Evolutionary conservation across 768 basidiomycete genomes (phyloP).

Genomic region (Mycena pura): DNA sequence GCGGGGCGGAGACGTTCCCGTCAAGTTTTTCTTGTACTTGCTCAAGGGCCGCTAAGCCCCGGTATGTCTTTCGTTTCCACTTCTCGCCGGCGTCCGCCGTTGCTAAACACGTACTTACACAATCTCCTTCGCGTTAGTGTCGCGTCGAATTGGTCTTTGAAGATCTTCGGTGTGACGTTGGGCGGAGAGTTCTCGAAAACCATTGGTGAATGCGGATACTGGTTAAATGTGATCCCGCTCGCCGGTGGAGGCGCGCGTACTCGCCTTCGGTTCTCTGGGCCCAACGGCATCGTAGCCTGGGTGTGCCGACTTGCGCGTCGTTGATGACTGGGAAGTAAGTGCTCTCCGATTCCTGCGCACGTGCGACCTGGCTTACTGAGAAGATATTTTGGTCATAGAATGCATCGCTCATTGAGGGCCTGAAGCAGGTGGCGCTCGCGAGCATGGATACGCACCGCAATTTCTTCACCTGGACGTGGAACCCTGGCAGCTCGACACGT

Average conservation of each 20-base stretch:
- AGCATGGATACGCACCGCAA: slow-evolving; percentile 93
- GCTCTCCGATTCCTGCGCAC: neutral
- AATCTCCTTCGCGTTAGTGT: slow-evolving; percentile 38
- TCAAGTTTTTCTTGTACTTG: slow-evolving; percentile 38
- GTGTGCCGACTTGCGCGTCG: slow-evolving; percentile 44
- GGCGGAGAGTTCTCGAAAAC: slow-evolving; percentile 88
- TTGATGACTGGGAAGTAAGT: slow-evolving; percentile 55
- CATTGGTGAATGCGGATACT: slow-evolving; percentile 78
- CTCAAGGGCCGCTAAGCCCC: slow-evolving; percentile 50
- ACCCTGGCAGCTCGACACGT: slow-evolving; percentile 85
- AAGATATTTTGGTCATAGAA: slow-evolving; percentile 54
- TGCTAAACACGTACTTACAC: no score
- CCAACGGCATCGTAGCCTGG: slow-evolving; percentile 52
- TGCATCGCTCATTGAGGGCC: slow-evolving; percentile 58
- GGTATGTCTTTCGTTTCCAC: slow-evolving; percentile 45
- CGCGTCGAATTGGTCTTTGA: slow-evolving; percentile 66
- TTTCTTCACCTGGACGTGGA: slow-evolving; percentile 98
- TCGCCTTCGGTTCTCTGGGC: slow-evolving; percentile 38
- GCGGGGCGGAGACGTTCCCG: slow-evolving; percentile 2
- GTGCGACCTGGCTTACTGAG: slow-evolving; percentile 8
- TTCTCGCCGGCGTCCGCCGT: slow-evolving; percentile 30
- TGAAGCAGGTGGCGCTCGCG: slow-evolving; percentile 72
- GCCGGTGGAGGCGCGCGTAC: slow-evolving; percentile 12
- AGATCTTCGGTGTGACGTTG: slow-evolving; percentile 75
- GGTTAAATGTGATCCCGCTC: slow-evolving; percentile 45